A percentile compares a stretch with the other conserved stretches of the same genome.
These are phyloP conservation scores for Torrubiellomyces zombiae DNA, from an alignment of 2,329 filamentous ascomycete genomes.

Conservation along the genomic window DNA sequence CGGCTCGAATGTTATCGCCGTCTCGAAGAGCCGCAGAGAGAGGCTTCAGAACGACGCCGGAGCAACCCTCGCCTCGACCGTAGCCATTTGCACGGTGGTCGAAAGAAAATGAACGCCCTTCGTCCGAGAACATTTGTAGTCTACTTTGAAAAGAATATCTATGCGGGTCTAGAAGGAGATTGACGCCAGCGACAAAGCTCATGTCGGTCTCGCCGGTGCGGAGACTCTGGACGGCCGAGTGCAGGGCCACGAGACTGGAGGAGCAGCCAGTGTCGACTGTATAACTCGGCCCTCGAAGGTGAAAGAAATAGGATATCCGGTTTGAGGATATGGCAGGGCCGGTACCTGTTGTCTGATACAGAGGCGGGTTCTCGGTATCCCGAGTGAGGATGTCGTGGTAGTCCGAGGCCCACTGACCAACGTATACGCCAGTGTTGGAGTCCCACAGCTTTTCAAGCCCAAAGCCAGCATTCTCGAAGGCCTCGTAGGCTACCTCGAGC, in stretches of 20 bases:
- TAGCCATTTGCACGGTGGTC: constrained; percentile 30
- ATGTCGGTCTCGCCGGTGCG: constrained; percentile 17
- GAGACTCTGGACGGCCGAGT: constrained; percentile 22
- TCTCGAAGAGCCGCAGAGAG: constrained; percentile 23
- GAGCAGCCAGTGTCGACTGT: constrained; percentile 36
- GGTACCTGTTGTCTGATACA: constrained; percentile 28
- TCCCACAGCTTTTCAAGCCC: constrained; percentile 11
- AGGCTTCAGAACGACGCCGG: constrained; percentile 24
- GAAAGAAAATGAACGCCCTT: constrained; percentile 17
- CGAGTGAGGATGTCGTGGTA: constrained; percentile 8
- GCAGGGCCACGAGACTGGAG: constrained; percentile 27
- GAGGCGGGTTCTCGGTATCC: constrained; percentile 24
- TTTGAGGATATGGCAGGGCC: constrained; percentile 26
- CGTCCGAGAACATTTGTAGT: constrained; percentile 9
- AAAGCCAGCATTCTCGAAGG: constrained; percentile 16
- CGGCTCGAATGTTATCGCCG: constrained; percentile 16
- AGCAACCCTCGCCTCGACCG: constrained; percentile 28
- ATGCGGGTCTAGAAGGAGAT: constrained; percentile 10
- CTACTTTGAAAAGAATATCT: constrained; percentile 10
- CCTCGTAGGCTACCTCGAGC: constrained; percentile 12
- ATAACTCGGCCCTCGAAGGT: constrained; percentile 28
- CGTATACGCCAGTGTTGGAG: constrained; percentile 13
- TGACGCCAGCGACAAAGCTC: constrained; percentile 12
- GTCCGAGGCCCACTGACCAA: constrained; percentile 11
- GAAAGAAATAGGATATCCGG: constrained; percentile 29